phyloP scores from a whole-genome alignment of 164 flowering plant genomes.

The Berberis vulgaris region DNA sequence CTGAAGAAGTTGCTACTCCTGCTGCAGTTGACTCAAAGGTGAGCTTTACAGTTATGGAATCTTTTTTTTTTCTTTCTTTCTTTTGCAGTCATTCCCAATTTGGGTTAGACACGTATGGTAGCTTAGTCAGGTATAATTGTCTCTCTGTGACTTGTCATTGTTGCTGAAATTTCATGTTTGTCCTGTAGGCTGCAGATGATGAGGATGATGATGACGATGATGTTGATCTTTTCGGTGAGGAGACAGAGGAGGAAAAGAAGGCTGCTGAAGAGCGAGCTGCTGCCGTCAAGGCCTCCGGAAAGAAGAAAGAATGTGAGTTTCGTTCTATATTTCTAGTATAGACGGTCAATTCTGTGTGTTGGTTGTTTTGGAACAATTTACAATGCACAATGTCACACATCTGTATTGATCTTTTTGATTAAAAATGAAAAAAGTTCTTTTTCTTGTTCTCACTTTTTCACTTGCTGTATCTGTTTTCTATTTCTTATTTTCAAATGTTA shows the following conservation, averaged over 20 bases:
- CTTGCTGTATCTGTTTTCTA: background rate
- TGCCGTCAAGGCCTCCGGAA: slow-evolving; percentile 64
- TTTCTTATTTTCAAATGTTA: background rate
- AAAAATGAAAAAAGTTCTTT: too few species aligned
- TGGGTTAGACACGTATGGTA: too few species aligned
- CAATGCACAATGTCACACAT: too few species aligned
- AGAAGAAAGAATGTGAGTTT: slow-evolving; percentile 86
- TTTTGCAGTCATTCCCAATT: too few species aligned
- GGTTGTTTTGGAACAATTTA: too few species aligned
- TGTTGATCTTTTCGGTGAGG: slow-evolving; percentile 93
- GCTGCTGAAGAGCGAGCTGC: slow-evolving; percentile 93
- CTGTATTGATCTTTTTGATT: too few species aligned
- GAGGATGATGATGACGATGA: slow-evolving; percentile 78
- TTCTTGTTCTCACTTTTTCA: background rate
- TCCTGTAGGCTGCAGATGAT: slow-evolving; percentile 44
- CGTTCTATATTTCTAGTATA: background rate
- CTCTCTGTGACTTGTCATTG: too few species aligned
- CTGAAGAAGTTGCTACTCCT: slow-evolving; percentile 63
- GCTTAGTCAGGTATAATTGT: too few species aligned
- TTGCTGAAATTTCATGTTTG: background rate
- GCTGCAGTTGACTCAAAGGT: slow-evolving; percentile 61
- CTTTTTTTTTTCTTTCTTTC: too few species aligned
- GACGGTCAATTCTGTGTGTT: too few species aligned
- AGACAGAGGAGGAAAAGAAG: slow-evolving; percentile 96
- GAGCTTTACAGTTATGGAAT: background rate